Evolutionary conservation across 352 stramenopile species (phyloP), one percentile per base, ranked within the genome.

Genomic region (Pythium periplocum): DNA sequence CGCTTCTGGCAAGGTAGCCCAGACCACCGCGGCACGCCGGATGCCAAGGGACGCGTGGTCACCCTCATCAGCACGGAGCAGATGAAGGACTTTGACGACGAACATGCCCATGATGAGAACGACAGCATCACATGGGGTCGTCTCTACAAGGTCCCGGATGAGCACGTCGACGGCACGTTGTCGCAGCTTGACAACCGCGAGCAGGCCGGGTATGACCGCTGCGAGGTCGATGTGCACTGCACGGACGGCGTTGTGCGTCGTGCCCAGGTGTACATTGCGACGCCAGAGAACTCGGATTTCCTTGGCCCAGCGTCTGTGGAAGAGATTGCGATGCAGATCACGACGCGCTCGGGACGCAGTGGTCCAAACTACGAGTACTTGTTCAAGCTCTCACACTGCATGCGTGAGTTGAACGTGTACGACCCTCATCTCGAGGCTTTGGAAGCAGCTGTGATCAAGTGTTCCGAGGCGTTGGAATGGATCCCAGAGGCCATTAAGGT

Each of bases 1-100:
- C 83, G 87, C 52, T 96, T 96, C 68, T 96, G 86, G 85, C 87
- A 96, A 59, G 84, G 87, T 53, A 93, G 80, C 41, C 81, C 87
- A 0, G 83, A 95, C 62, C 87, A 96, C 64, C 83, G 87, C 55
- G 87, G 87, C 61, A 87, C 75, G 10, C 71, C 79, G 12, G 82
- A 87, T 0, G 73, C 66, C 32, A 77, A 85, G 55, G 87, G 86
- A 51, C 82, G 87, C 45, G 86, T 95, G 10, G 87, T 93, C 41
- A 96, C 87, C 35, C 78, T 96, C 55, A 86, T 96, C 48, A 89
- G 76, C 66, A 61, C 66, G 10, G 73, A 90, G 33, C 62, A 92
- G 51, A 89, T 91, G 69, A 73, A 73, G 65, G 66, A 70, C 30
- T 92, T 90, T 52, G 63, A 80, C 11, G 83, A 94, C 65, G 76